Conservation (phyloP, 2,329 filamentous ascomycete genomes). For the Ophidiomyces ophidiicola region DNA sequence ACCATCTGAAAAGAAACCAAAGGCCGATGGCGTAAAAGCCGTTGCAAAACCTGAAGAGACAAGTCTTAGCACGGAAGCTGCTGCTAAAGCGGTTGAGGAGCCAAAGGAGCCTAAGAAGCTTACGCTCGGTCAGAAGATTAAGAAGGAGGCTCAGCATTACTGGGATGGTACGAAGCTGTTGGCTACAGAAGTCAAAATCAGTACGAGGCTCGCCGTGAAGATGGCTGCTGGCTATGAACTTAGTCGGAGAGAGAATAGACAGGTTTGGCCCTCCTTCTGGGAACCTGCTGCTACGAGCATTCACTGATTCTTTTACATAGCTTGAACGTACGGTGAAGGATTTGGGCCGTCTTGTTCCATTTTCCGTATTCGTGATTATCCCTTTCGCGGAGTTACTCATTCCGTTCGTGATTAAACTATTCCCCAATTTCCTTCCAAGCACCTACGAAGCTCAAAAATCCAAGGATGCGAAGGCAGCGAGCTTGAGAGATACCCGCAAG, state of each 20-base stretch:
- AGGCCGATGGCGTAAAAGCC: conserved; percentile 21
- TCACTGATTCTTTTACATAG: conserved; percentile 25
- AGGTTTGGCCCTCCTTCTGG: conserved; percentile 37
- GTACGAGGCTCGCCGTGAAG: conserved; percentile 78
- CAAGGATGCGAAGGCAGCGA: conserved; percentile 76
- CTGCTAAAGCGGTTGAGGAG: conserved; percentile 47
- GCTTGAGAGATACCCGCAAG: conserved; percentile 73
- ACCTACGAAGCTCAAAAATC: conserved; percentile 89
- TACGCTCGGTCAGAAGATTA: conserved; percentile 82
- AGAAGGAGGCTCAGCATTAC: conserved; percentile 87
- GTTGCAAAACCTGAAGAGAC: conserved; percentile 23
- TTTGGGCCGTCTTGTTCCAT: conserved; percentile 80
- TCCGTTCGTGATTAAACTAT: conserved; percentile 80
- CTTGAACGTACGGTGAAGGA: conserved; percentile 88
- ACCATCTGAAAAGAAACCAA: neutral
- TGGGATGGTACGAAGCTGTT: conserved; percentile 97
- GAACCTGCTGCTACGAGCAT: neutral
- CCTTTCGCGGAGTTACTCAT: conserved; percentile 90
- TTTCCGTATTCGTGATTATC: conserved; percentile 93
- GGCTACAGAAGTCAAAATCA: conserved; percentile 84
- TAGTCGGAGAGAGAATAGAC: conserved; percentile 80
- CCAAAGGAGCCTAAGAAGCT: conserved; percentile 72
- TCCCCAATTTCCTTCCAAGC: conserved; percentile 94
- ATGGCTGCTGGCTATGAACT: conserved; percentile 98
- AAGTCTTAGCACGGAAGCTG: conserved; percentile 10